Evolutionary conservation across 352 stramenopile species (phyloP), one percentile per base, ranked within the genome.

Genomic region (Thalassiosira mediterranea): DNA sequence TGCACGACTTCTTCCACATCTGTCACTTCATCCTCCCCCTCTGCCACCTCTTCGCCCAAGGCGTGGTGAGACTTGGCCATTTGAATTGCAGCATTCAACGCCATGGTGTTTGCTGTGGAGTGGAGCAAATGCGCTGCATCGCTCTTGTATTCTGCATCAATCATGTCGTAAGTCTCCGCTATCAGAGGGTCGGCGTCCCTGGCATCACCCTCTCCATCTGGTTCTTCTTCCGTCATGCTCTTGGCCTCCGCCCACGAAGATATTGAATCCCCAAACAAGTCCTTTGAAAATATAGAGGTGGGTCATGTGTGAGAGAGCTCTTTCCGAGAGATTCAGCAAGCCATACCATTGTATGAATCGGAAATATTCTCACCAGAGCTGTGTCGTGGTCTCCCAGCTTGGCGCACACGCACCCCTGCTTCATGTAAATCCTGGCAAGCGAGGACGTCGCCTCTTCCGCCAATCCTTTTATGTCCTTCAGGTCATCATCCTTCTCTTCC

Each of bases 31-130:
- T 42, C 34, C 34, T 13, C 11, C 49, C 10, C 5, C 17, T 53
- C 46, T 7, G 46, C 46, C 23, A 19, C 23, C 15, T 58, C 23
- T 13, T 37, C 15, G 21, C 49, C 49, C 17, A 58, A 34, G 25
- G n/a, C 25, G 25, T 58, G 13, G 23, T 58, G 49, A 26, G 23
- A 34, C 15, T 5, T 4, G 23, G 49, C 49, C 49, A 58, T 58
- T 34, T 58, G 49, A 58, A 58, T 15, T 5, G 49, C 49, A 28
- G 49, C 31, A 15, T 17, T 5, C 31, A 58, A 58, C 31, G 49
- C 49, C 49, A 13, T 42, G 7, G 13, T 42, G 34, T 42, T 7
- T 7, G 34, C 13, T 42, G 34, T 42, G 13, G 7, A 13, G 7
- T 42, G 34, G 34, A 42, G 7, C 7, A 42, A 13, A 42, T 42